Base-by-base conservation (phyloP, 768 basidiomycete genomes). In the Psilocybe cubensis region DNA sequence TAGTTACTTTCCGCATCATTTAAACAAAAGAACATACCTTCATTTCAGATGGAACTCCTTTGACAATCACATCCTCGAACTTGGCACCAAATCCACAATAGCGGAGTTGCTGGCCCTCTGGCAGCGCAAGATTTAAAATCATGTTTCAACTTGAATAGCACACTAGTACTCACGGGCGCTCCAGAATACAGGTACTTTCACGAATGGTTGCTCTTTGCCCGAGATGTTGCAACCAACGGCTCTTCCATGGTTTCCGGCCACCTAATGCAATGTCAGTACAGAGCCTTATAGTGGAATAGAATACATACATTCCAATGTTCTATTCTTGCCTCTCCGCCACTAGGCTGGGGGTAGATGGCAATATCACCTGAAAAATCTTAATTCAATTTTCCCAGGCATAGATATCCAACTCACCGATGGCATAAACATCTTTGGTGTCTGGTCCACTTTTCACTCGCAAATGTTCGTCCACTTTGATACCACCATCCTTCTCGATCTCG, bases 141-240 rank as follows among this genome's bases (percentile, higher is more conserved):
- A 31, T 18, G n/a, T 27, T 3, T 31, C 35, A 51, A 46, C 45
- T 48, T 31, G 25, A 35, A 44, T 52, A 23, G 63, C 27, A 18
- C 49, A 24, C n/a, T 20, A 51, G 3, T 8, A 82, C 89, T 54
- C 66, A 91, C 89, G 89, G 20, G 92, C 90, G 67, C 91, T 92
- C 94, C 94, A 96, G 76, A 96, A 96, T 33, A 94, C 74, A 0
- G 93, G 92, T 10, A 91, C 75, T 73, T 94, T 94, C 45, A 78
- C 79, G 71, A 89, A 94, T n/a, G 87, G 83, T 59, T 85, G 82
- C 28, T 76, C 76, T 56, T 72, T 79, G 46, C 79, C 87, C 52
- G 88, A 79, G 62, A 96, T 92, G 8, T 82, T 87, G 68, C 85
- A 84, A 0, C 89, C 94, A n/a, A 90, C 88, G 14, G 88, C 85